Evolutionary conservation across 192 early-diverging fungal species (phyloP).

Genomic region (Coemansia sp.): DNA sequence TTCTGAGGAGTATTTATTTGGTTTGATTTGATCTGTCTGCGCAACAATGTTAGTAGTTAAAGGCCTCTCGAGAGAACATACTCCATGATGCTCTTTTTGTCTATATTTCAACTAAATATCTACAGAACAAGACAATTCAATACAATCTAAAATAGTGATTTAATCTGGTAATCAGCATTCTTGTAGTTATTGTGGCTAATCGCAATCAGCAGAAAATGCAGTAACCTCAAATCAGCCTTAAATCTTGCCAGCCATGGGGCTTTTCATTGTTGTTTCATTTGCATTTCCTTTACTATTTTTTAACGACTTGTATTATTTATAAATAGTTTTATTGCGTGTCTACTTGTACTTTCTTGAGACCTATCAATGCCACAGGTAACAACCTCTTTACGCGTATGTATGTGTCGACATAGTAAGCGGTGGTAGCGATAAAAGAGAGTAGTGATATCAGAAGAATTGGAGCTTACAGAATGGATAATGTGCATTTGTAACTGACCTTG

Average conservation of each 20-base stretch:
- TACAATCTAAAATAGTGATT: no score
- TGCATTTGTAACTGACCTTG: neutral
- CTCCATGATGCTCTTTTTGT: no score
- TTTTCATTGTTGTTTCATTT: neutral
- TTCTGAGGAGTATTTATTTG: no score
- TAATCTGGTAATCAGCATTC: no score
- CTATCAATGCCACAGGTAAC: slow-evolving; percentile 27
- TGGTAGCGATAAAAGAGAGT: neutral
- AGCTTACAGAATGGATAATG: neutral
- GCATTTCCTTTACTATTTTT: neutral
- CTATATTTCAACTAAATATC: no score
- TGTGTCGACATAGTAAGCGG: slow-evolving; percentile 3
- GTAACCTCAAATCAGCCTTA: neutral
- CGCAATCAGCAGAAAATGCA: slow-evolving; percentile 1
- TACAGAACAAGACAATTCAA: no score
- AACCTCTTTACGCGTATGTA: slow-evolving; percentile 37
- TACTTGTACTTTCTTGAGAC: neutral
- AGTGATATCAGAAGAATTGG: neutral
- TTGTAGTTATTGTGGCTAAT: neutral
- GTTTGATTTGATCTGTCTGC: no score
- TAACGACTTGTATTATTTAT: neutral
- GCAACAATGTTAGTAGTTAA: no score
- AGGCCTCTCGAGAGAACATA: no score
- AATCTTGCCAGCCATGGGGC: neutral
- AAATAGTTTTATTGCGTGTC: no score